Conservation (phyloP, 192 early-diverging fungal species). For the Paraglomus brasilianum region DNA sequence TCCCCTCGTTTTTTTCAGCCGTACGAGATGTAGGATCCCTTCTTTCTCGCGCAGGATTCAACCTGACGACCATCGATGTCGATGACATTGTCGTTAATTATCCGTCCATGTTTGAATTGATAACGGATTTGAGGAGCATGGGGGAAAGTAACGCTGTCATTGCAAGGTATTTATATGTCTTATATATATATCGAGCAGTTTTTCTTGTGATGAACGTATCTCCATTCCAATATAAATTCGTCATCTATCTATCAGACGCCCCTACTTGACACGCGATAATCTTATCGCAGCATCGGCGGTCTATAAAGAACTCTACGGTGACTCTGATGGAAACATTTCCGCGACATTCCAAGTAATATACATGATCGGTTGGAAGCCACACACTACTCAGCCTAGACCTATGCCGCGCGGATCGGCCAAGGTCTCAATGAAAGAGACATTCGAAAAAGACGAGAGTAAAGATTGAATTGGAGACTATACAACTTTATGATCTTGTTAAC, state of each 20-base stretch:
- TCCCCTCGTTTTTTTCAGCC: slow-evolving; percentile 34
- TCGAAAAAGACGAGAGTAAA: slow-evolving; percentile 33
- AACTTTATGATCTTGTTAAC: too few relatives aligned
- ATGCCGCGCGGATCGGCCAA: slow-evolving; percentile 76
- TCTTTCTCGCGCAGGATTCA: slow-evolving; percentile 81
- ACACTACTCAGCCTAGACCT: slow-evolving; percentile 80
- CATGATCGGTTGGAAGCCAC: slow-evolving; percentile 94
- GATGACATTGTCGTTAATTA: slow-evolving; percentile 91
- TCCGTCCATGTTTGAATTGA: slow-evolving; percentile 87
- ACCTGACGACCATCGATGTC: slow-evolving; percentile 88
- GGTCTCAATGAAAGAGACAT: slow-evolving; percentile 72
- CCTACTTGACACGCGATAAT: slow-evolving; percentile 78
- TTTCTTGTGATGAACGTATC: slow-evolving; percentile 48
- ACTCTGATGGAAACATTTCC: slow-evolving; percentile 83
- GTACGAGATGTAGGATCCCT: slow-evolving; percentile 76
- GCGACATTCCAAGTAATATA: slow-evolving; percentile 84
- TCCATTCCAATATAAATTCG: slow-evolving; percentile 77
- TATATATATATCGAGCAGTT: background rate
- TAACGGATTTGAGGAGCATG: slow-evolving; percentile 88
- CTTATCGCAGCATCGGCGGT: slow-evolving; percentile 80
- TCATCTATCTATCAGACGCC: slow-evolving; percentile 48
- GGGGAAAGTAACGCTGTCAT: slow-evolving; percentile 91
- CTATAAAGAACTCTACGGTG: slow-evolving; percentile 88
- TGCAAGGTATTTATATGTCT: slow-evolving; percentile 48
- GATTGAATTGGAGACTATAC: too few relatives aligned